These are phyloP conservation scores for Tricholoma flavovirens DNA, from an alignment of 768 basidiomycete species.

Conservation along the genomic window DNA sequence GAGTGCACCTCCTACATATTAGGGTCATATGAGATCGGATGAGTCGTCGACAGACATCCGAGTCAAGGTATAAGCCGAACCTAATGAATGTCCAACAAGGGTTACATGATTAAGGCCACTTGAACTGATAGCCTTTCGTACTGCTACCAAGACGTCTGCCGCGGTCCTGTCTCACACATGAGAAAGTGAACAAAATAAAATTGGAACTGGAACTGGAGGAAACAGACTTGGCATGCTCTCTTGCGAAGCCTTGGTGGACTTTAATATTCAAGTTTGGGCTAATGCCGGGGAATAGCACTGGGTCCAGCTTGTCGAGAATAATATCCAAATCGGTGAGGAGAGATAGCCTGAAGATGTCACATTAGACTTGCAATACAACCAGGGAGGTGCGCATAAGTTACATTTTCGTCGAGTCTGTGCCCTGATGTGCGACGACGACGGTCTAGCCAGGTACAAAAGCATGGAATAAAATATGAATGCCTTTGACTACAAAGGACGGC, in stretches of 20 bases:
- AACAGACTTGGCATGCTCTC: slow-evolving; percentile 39
- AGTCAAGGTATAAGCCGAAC: slow-evolving; percentile 1
- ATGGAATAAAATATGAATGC: neutral
- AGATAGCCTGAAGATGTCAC: slow-evolving; percentile 13
- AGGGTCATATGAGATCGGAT: slow-evolving; percentile 11
- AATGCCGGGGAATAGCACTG: slow-evolving; percentile 46
- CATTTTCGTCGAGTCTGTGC: slow-evolving; percentile 23
- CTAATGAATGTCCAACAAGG: slow-evolving; percentile 39
- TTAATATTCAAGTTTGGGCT: slow-evolving; percentile 32
- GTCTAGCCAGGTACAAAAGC: slow-evolving; percentile 3
- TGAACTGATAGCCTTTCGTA: slow-evolving; percentile 30
- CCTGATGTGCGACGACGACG: slow-evolving; percentile 16
- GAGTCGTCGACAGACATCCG: slow-evolving; percentile 29
- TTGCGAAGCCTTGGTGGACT: slow-evolving; percentile 45
- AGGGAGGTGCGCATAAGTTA: slow-evolving; percentile 7
- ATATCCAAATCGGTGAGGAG: slow-evolving; percentile 39
- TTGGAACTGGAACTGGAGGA: slow-evolving; percentile 17
- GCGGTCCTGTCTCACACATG: slow-evolving; percentile 27
- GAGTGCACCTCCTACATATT: slow-evolving; percentile 29
- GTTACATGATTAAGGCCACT: slow-evolving; percentile 34
- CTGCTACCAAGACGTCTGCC: slow-evolving; percentile 36
- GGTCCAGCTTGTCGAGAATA: slow-evolving; percentile 25
- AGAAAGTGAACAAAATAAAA: slow-evolving; percentile 29
- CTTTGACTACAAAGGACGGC: neutral
- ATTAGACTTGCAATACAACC: neutral